phyloP scores from a whole-genome alignment of 345 rosid species.

The Garcia nutans region DNA sequence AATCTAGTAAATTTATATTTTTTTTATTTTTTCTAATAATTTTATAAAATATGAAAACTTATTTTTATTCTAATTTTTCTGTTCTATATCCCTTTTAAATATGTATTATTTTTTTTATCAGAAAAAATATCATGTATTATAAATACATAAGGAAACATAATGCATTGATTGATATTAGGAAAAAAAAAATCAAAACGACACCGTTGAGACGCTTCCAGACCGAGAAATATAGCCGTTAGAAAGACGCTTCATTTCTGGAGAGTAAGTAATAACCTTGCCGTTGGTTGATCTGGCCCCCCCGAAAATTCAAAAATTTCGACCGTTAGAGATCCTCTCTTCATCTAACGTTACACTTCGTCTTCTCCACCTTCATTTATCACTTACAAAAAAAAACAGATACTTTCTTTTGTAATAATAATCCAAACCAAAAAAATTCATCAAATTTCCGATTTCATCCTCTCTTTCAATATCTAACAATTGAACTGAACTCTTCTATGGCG shows the following conservation, averaged over 20 bases:
- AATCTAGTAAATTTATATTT: too few relatives aligned
- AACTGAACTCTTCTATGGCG: conserved; percentile 17
- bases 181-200: conserved; percentile 7
- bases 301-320: conserved; percentile 49
- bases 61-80: too few relatives aligned
- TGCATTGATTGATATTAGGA: background rate
- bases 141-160: too few relatives aligned
- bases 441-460: background rate
- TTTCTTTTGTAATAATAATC: background rate
- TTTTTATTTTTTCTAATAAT: too few relatives aligned
- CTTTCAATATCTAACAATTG: background rate
- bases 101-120: too few relatives aligned
- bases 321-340: conserved; percentile 44
- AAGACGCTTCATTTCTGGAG: conserved; percentile 3
- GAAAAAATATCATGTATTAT: too few relatives aligned
- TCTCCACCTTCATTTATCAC: conserved; percentile 6
- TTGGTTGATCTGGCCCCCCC: conserved; percentile 36
- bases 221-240: conserved; percentile 52
- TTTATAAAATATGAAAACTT: too few relatives aligned
- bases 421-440: too few relatives aligned
- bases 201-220: conserved; percentile 8
- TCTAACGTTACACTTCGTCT: conserved; percentile 30
- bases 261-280: conserved; percentile 5
- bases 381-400: background rate
- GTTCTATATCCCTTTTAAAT: too few relatives aligned